These are phyloP conservation scores for Ilyonectria robusta DNA, from an alignment of 2,329 filamentous ascomycete species.

Conservation along the genomic window DNA sequence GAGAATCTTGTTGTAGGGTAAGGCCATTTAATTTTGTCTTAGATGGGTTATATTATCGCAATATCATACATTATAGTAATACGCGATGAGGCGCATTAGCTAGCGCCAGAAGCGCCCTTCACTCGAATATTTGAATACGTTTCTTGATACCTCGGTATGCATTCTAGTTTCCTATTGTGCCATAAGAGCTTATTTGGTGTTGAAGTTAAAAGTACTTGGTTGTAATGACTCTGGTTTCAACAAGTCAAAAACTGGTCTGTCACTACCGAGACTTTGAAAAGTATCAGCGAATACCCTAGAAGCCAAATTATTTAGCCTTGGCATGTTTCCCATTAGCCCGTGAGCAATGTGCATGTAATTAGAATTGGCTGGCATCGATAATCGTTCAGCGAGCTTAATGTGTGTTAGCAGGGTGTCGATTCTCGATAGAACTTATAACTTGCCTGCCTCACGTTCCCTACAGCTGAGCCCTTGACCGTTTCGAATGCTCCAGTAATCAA, in stretches of 20 bases:
- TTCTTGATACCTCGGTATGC: too few species aligned
- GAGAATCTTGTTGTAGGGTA: too few species aligned
- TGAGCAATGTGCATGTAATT: neutral
- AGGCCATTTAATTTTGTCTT: too few species aligned
- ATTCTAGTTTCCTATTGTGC: too few species aligned
- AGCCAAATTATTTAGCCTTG: neutral
- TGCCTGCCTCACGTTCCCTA: neutral
- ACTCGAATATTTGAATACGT: too few species aligned
- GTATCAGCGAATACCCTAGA: neutral
- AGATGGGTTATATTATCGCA: too few species aligned
- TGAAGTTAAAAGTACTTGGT: neutral
- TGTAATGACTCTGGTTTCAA: neutral
- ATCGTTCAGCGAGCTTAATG: neutral
- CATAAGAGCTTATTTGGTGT: too few species aligned
- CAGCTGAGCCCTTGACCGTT: too few species aligned
- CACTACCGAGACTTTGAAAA: neutral
- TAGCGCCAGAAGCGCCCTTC: too few species aligned
- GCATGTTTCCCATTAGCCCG: neutral
- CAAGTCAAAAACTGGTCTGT: neutral
- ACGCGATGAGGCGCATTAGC: too few species aligned
- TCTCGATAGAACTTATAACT: neutral
- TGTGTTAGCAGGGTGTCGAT: neutral
- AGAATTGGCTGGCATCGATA: neutral
- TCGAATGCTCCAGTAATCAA: too few species aligned
- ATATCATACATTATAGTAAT: too few species aligned